These are phyloP conservation scores for Candida orba DNA, from an alignment of 805 yeast species.

Conservation along the genomic window DNA sequence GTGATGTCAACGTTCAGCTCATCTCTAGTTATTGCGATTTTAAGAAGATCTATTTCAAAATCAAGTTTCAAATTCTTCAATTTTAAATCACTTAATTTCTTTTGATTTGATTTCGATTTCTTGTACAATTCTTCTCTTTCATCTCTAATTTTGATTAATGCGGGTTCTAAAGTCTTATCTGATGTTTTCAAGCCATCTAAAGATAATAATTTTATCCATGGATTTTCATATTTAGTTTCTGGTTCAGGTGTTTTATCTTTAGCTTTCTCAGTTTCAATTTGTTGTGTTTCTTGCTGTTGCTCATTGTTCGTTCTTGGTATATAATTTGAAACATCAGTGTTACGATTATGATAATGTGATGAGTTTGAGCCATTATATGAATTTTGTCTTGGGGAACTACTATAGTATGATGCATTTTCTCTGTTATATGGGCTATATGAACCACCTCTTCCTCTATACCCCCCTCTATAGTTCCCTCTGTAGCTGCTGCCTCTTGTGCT, in stretches of 20 bases:
- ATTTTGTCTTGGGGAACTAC: neutral
- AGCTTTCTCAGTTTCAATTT: neutral
- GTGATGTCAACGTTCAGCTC: constrained; percentile 28
- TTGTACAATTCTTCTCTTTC: constrained; percentile 12
- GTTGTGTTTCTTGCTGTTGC: neutral
- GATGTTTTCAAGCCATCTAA: constrained; percentile 2
- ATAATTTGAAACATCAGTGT: neutral
- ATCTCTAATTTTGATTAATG: constrained; percentile 4
- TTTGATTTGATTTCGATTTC: constrained; percentile 21
- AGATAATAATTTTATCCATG: constrained; percentile 11
- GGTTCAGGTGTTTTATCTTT: neutral
- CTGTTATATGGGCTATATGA: constrained; percentile 3
- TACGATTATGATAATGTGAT: neutral
- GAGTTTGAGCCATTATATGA: neutral
- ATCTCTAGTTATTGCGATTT: constrained; percentile 25
- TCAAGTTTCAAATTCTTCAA: constrained; percentile 17
- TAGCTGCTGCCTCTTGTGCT: neutral
- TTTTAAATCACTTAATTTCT: constrained; percentile 18
- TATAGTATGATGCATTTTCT: neutral
- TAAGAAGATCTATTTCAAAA: constrained; percentile 22
- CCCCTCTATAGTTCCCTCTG: constrained; percentile 4
- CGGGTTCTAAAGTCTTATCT: constrained; percentile 2
- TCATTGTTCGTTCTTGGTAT: neutral
- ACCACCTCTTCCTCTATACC: constrained; percentile 3
- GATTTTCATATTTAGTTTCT: constrained; percentile 6